Conservation (phyloP, 345 rosid genomes). For the Euphorbia lathyris region DNA sequence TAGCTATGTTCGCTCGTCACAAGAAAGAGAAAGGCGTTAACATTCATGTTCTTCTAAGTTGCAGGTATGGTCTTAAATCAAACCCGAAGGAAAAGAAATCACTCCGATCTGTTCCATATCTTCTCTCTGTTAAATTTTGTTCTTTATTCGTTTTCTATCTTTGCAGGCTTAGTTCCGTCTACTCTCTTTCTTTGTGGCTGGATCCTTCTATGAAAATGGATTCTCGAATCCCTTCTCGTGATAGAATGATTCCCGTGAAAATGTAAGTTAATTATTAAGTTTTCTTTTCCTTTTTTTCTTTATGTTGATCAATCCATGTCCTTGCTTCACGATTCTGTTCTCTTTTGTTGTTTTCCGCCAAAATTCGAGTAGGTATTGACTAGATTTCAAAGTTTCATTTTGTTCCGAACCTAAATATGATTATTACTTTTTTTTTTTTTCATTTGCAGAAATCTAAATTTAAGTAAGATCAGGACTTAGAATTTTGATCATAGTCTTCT, state of each 20-base stretch:
- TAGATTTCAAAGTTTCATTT: not conserved
- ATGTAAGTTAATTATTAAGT: constrained; percentile 4
- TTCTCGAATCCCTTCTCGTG: constrained; percentile 18
- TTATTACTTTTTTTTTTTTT: too few species aligned
- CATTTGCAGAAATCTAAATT: not conserved
- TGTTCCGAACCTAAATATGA: not conserved
- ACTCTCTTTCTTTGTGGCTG: not conserved
- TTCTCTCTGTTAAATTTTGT: too few species aligned
- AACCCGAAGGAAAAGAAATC: too few species aligned
- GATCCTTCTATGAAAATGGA: not conserved
- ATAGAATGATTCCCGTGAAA: constrained; percentile 14
- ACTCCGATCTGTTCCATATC: too few species aligned
- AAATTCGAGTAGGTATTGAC: not conserved
- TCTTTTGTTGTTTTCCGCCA: not conserved
- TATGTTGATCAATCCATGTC: too few species aligned
- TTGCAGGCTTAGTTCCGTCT: not conserved
- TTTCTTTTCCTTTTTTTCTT: not conserved
- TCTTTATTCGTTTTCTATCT: not conserved
- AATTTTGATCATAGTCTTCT: not conserved
- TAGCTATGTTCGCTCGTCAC: too few species aligned
- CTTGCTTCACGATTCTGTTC: not conserved
- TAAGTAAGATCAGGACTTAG: not conserved
- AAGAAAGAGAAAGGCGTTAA: too few species aligned
- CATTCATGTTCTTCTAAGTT: too few species aligned
- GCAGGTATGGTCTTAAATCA: too few species aligned